These are phyloP conservation scores for Phytophthora uliginosa DNA, from an alignment of 352 stramenopile species.

Conservation along the genomic window DNA sequence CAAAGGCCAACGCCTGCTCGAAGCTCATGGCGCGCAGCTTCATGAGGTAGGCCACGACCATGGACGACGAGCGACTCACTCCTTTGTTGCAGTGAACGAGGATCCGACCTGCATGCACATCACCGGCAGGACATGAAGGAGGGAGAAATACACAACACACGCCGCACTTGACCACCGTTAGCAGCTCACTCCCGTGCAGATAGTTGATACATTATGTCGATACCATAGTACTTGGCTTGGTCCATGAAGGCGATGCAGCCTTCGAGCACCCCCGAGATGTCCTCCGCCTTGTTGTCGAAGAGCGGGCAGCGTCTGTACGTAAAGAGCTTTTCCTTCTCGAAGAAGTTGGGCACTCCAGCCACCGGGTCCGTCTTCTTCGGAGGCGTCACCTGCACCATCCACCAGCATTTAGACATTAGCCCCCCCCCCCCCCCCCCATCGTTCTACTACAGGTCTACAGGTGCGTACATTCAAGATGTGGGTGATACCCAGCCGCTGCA, in stretches of 20 bases:
- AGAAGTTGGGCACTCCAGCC: slow-evolving; percentile 93
- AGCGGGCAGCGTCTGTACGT: slow-evolving; percentile 88
- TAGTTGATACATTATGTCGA: background rate
- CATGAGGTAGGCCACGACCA: slow-evolving; percentile 94
- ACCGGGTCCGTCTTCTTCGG: slow-evolving; percentile 82
- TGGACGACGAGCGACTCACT: slow-evolving; percentile 89
- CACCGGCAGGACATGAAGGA: slow-evolving; percentile 2
- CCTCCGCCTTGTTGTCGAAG: slow-evolving; percentile 93
- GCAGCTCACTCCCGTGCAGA: slow-evolving; percentile 10
- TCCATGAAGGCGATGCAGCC: slow-evolving; percentile 93
- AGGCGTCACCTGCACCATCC: slow-evolving; percentile 71
- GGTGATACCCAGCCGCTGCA: slow-evolving; percentile 73
- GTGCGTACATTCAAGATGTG: slow-evolving; percentile 84
- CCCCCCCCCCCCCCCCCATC: background rate
- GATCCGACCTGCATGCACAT: slow-evolving; percentile 65
- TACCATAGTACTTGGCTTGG: slow-evolving; percentile 93
- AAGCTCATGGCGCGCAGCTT: slow-evolving; percentile 77
- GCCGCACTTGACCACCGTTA: slow-evolving; percentile 54
- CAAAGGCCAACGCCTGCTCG: slow-evolving; percentile 70
- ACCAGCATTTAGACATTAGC: background rate
- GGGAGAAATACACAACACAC: slow-evolving; percentile 24
- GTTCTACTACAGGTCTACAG: background rate
- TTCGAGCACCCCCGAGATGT: slow-evolving; percentile 86
- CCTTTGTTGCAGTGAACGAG: slow-evolving; percentile 95
- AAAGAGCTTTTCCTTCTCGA: slow-evolving; percentile 87